Evolutionary conservation across 306 rosid genomes (phyloP), one percentile per base, ranked within the genome.

Genomic region (Rosa chinensis): DNA sequence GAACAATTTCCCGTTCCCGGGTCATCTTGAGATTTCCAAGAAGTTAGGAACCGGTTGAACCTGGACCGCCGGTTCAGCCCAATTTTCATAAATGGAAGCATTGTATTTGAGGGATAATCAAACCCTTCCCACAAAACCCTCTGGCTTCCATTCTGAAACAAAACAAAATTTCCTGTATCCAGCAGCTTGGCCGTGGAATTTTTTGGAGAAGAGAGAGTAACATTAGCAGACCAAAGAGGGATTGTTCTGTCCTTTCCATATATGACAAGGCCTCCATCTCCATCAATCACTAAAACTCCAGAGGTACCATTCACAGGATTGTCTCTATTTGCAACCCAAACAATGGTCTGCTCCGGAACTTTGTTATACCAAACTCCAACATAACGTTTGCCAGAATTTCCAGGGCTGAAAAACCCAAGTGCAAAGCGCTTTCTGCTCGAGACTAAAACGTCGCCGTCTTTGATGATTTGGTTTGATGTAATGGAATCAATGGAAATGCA

Each of bases 311-410:
- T 66, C 58, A 89, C 43, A 6, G 90, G 91, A 53, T 1, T 50
- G 75, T 89, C 85, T 76, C 88, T 82, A 74, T 90, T 92, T 16
- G 96, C 91, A 59, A 90, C 87, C 97, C 97, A 92, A 18, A 93
- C 92, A 4, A 87, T 45, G 37, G 90, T 87, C 79, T 76, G 20
- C 9, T 32, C 25, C 3, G 79, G 66, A 21, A 77, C 64, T 43
- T 52, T 78, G 71, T 77, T 3, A 68, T 88, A 93, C 96, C 96
- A 87, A 45, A 93, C 86, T 17, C 94, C 96, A 13, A 72, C 79
- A 18, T 78, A 82, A 8, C 78, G 75, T 9, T 53, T 45, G 10
- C 0, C 76, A 4, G 96, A 92, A 69, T 79, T 72, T 6, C 49
- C 21, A 5, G 79, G 84, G 78, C 82, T 86, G 82, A 92, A 92